Base-by-base conservation (phyloP, 768 basidiomycete genomes). In the Pulveroboletus sp. region DNA sequence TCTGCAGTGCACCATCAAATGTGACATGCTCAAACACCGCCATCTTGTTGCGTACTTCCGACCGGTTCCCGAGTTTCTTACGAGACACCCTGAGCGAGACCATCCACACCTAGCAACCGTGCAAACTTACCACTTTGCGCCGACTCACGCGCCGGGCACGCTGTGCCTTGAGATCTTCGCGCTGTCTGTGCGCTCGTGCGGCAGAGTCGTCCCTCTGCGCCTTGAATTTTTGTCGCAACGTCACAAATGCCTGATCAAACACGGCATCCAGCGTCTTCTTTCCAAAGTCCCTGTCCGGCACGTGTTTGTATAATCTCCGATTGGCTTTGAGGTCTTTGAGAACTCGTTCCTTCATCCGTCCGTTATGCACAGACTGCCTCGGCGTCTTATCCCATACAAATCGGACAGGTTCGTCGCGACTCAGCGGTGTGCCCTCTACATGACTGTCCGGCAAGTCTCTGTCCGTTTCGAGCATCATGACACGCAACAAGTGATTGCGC, bases 301-400 rank as follows among this genome's bases (percentile, higher is more conserved):
- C 83, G 49, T 83, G 74, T 54, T 76, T 80, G 65, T 88, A 89
- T 47, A 75, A 49, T 27, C 67, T 69, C 8, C 82, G 76, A 26
- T 78, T 77, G 11, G 74, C 69, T 47, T 76, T 81, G 50, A 89
- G 67, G 60, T 88, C 83, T 8, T 71, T 70, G 18, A 88, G 61
- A 8, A 87, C 64, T 8, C 81, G 80, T 14, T 73, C 66, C 68
- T 84, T 88, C 86, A 88, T 88, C 13, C 77, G 75, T 9, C 75
- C 71, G 51, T 89, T 89, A 58, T 88, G 86, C 17, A 80, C 75
- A 1, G 86, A 89, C 57, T 88, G 84, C 52, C 81, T 85, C 10
- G 78, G 72, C 2, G 87, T 89, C 63, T 86, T 86, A 53, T 84
- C 81, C 87, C 87, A 89, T 5, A 87, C 82, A 55, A 89, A 89